Percentiles rank a stretch among this genome's conserved stretches.
Conservation (phyloP, 768 basidiomycete species). For the Amyloporia xantha region DNA sequence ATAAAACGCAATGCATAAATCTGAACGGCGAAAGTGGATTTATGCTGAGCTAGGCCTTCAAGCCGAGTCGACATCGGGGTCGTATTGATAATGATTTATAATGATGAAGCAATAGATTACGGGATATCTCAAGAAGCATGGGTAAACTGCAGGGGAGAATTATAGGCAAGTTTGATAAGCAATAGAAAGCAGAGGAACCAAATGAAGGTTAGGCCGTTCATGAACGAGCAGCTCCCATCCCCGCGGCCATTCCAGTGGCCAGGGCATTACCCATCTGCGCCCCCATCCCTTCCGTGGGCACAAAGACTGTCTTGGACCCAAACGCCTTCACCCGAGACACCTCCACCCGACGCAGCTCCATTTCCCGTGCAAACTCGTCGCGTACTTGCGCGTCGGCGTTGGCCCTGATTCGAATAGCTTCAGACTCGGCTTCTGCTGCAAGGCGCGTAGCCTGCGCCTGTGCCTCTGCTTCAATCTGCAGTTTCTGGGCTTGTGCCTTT, state of each 20-base stretch:
- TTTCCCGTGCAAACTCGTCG: slow-evolving; percentile 69
- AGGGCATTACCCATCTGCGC: slow-evolving; percentile 54
- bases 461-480: slow-evolving; percentile 68
- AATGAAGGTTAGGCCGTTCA: too few relatives aligned
- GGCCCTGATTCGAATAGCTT: slow-evolving; percentile 58
- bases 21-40: too few relatives aligned
- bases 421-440: slow-evolving; percentile 68
- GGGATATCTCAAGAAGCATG: too few relatives aligned
- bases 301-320: slow-evolving; percentile 64
- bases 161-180: too few relatives aligned
- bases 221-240: slow-evolving; percentile 12
- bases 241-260: slow-evolving; percentile 44
- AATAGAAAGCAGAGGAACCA: too few relatives aligned
- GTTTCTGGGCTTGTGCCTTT: slow-evolving; percentile 60
- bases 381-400: slow-evolving; percentile 52
- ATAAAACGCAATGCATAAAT: too few relatives aligned
- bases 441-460: slow-evolving; percentile 73
- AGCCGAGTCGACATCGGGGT: too few relatives aligned
- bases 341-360: slow-evolving; percentile 65
- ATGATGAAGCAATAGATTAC: too few relatives aligned
- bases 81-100: too few relatives aligned
- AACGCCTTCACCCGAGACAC: slow-evolving; percentile 56
- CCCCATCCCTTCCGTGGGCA: slow-evolving; percentile 55
- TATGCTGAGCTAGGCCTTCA: too few relatives aligned
- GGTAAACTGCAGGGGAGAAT: too few relatives aligned